Conservation (phyloP, 257 asterid species). For the Solanum chiquidenum region DNA sequence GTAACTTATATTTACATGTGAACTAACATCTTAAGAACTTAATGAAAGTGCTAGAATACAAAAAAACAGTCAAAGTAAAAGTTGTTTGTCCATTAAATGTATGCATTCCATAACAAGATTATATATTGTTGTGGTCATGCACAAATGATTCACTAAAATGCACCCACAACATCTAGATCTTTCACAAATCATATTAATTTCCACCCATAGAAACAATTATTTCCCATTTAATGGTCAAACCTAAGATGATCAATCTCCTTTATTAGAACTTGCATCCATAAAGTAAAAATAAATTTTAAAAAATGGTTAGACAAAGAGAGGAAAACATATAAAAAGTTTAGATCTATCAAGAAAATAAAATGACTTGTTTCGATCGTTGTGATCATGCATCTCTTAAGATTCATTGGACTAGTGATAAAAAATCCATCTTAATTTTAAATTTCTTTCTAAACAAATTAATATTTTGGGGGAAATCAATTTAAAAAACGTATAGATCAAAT, state of each 20-base stretch:
- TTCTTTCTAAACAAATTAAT: background rate
- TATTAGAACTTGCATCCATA: background rate
- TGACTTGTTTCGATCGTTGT: background rate
- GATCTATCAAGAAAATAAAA: background rate
- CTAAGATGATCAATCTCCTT: too few species aligned
- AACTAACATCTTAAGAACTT: background rate
- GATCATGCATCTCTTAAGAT: too few species aligned
- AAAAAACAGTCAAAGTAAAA: background rate
- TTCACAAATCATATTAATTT: background rate
- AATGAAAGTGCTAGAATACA: background rate
- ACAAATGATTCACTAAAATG: background rate
- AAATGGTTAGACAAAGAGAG: background rate
- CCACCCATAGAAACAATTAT: background rate
- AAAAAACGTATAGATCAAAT: too few species aligned
- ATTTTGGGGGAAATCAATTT: background rate
- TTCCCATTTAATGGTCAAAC: background rate
- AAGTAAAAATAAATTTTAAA: too few species aligned
- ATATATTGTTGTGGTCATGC: background rate
- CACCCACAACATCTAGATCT: background rate
- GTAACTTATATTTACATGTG: background rate
- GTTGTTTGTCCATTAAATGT: background rate
- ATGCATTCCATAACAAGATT: background rate
- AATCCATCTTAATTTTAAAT: background rate
- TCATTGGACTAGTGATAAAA: too few species aligned
- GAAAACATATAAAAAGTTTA: too few species aligned